Conservation (phyloP, 2,329 filamentous ascomycete genomes). For the Cercospora zeae-maydis region DNA sequence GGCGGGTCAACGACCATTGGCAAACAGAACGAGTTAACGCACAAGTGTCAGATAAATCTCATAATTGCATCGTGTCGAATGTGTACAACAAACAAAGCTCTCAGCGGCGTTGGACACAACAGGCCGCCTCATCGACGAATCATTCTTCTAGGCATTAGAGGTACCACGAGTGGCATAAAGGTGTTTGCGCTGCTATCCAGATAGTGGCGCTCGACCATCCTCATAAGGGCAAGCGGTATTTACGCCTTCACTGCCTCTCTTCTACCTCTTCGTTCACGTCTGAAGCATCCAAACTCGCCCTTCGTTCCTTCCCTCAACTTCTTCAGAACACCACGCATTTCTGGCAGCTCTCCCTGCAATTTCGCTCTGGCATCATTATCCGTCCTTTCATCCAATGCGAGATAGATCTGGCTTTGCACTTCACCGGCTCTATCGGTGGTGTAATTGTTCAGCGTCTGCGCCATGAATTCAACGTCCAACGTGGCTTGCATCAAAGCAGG, state of each 20-base stretch:
- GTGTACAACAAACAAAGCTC: no score
- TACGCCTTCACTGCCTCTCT: not conserved
- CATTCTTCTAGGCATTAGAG: not conserved
- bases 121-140: not conserved
- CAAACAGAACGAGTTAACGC: not conserved
- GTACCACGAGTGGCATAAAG: not conserved
- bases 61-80: not conserved
- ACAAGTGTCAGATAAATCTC: not conserved
- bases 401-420: slow-evolving; percentile 84
- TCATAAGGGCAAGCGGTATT: no score
- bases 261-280: slow-evolving; percentile 19
- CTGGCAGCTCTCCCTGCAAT: slow-evolving; percentile 81
- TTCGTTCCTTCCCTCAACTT: slow-evolving; percentile 74
- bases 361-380: slow-evolving; percentile 77
- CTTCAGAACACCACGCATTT: slow-evolving; percentile 86
- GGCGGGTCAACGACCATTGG: not conserved
- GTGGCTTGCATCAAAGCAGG: slow-evolving; percentile 92
- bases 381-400: slow-evolving; percentile 82
- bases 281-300: slow-evolving; percentile 63
- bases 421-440: slow-evolving; percentile 78
- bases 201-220: not conserved
- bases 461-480: slow-evolving; percentile 92
- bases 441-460: slow-evolving; percentile 87
- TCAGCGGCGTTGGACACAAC: no score
- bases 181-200: not conserved